Evolutionary conservation across 768 basidiomycete genomes (phyloP).

Genomic region (Xerocomus potaroensis): DNA sequence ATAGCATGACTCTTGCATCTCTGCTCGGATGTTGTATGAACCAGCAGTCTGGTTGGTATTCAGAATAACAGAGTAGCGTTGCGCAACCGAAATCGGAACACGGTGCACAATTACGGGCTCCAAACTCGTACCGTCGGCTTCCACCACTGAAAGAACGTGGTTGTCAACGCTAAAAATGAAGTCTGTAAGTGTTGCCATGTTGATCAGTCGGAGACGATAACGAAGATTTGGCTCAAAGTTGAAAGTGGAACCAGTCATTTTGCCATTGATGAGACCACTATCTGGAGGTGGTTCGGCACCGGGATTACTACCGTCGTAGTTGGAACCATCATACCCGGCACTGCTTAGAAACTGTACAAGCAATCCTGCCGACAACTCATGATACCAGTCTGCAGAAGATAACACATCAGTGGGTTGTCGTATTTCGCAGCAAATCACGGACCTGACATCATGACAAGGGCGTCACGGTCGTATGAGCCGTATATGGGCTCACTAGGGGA

Average conservation of each 20-base stretch:
- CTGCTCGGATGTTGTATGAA: conserved; percentile 35
- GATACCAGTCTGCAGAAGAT: conserved; percentile 30
- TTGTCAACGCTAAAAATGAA: conserved; percentile 43
- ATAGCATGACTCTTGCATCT: conserved; percentile 32
- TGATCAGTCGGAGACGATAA: conserved; percentile 47
- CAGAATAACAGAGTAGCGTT: conserved; percentile 48
- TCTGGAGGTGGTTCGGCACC: conserved; percentile 38
- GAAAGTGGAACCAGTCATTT: conserved; percentile 22
- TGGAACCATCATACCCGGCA: conserved; percentile 24
- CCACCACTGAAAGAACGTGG: conserved; percentile 44
- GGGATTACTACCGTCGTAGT: conserved; percentile 28
- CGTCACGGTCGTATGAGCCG: conserved; percentile 37
- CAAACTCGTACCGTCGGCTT: conserved; percentile 45
- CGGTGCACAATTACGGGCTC: conserved; percentile 36
- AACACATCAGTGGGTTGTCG: not conserved
- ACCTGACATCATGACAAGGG: conserved; percentile 35
- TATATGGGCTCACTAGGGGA: conserved; percentile 32
- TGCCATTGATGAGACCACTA: conserved; percentile 34
- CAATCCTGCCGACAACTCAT: conserved; percentile 27
- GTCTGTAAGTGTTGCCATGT: conserved; percentile 45
- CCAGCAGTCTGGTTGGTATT: conserved; percentile 36
- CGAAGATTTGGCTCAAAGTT: conserved; percentile 32
- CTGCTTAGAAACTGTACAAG: conserved; percentile 29
- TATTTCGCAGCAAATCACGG: conserved; percentile 9
- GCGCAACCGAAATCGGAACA: conserved; percentile 41